Conservation (phyloP, 169 alveolate genomes). For the Cryptosporidium ryanae region DNA sequence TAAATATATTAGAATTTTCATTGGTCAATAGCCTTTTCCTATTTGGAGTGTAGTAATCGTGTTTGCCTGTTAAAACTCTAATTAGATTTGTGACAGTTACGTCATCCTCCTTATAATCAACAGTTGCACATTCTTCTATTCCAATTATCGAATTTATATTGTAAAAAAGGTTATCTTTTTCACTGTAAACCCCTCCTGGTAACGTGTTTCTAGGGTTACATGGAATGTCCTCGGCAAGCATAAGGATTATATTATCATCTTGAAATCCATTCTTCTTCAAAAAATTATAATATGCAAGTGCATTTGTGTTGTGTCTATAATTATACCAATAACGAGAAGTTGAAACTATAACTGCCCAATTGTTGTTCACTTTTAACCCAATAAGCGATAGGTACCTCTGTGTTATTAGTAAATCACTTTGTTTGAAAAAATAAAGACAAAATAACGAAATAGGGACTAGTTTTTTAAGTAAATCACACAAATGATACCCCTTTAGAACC, state of each 20-base stretch:
- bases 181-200: constrained; percentile 85
- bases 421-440: too few species aligned
- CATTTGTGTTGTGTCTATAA: constrained; percentile 90
- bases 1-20: constrained; percentile 81
- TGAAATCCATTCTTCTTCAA: constrained; percentile 86
- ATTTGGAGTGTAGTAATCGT: constrained; percentile 75
- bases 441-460: too few species aligned
- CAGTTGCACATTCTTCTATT: constrained; percentile 78
- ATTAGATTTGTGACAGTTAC: constrained; percentile 80
- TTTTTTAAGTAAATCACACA: too few species aligned
- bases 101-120: constrained; percentile 82
- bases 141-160: constrained; percentile 54
- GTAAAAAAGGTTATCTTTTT: constrained; percentile 52
- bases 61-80: constrained; percentile 82
- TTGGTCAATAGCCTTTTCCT: constrained; percentile 80
- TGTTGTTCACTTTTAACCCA: constrained; percentile 5
- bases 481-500: too few species aligned
- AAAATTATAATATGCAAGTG: constrained; percentile 85
- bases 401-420: too few species aligned
- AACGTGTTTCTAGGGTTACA: constrained; percentile 86
- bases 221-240: constrained; percentile 86
- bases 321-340: constrained; percentile 89
- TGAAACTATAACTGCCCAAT: constrained; percentile 86
- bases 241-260: constrained; percentile 87
- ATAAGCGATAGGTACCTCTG: not conserved